Base-by-base conservation (phyloP, 768 basidiomycete genomes). In the Trametes villosa region DNA sequence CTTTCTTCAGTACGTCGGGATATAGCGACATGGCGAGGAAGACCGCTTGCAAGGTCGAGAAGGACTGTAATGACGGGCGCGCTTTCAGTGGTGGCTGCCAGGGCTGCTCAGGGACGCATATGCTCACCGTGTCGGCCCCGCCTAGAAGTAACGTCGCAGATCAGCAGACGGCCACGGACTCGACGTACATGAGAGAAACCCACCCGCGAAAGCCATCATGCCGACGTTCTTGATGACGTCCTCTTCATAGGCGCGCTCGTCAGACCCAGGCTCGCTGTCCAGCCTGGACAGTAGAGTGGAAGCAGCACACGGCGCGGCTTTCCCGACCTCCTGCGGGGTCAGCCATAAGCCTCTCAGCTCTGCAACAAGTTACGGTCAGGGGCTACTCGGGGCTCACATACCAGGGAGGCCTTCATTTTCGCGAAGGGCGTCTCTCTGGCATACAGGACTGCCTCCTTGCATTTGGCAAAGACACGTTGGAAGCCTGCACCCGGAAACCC, bases 21-120 rank as follows among this genome's bases (percentile, higher is more conserved):
- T 74, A 69, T 52, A 75, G 69, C 4, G 68, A 62, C 72, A 76
- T 74, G 1, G 73, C 75, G 12, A 76, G 60, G 47, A 76, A 69
- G 60, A 76, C 70, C 9, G 69, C 65, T 5, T 60, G 63, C 26
- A 75, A 46, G 1, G 72, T 67, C 1, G 70, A 67, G 1, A 60
- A 57, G 1, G 70, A 69, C 67, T 72, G 27, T 56, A 11, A 26
- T 13, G 20, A 45, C 22, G 12, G 22, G 24, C 12, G 12, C 18
- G n/a, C n/a, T 5, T 41, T 20, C 12, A n/a, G n/a, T n/a, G n/a
- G n/a, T n/a, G n/a, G 12, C 18, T 3, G 22, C n/a, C n/a, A n/a
- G n/a, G n/a, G n/a, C n/a, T n/a, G n/a, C 3, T 26, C 22, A 6
- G 24, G n/a, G n/a, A 26, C 44, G 20, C 13, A 65, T 63, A 34